Conservation (phyloP, 2,329 filamentous ascomycete genomes). For the Colletotrichum spaethianum region DNA sequence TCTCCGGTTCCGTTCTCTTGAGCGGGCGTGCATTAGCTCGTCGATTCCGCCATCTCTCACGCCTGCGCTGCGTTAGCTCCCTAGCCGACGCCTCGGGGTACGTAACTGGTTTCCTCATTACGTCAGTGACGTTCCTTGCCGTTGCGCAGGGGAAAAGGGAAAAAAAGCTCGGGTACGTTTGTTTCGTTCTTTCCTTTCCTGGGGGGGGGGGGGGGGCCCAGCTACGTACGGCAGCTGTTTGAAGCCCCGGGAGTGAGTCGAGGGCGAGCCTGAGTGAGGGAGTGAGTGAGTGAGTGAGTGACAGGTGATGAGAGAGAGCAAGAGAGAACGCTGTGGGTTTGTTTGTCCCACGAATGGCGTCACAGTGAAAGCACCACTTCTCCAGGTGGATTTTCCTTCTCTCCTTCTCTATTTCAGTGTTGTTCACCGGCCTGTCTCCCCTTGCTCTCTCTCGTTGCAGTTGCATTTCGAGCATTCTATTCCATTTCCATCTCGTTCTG, state of each 20-base stretch:
- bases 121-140: constrained; percentile 24
- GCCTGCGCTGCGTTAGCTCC: constrained; percentile 20
- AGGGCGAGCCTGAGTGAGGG: neutral
- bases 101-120: constrained; percentile 20
- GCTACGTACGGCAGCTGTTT: neutral
- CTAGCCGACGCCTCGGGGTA: constrained; percentile 31
- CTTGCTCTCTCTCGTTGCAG: constrained; percentile 14
- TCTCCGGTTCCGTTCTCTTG: constrained; percentile 30
- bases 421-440: neutral
- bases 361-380: constrained; percentile 5
- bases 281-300: neutral
- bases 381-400: neutral
- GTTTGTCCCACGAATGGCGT: constrained; percentile 19
- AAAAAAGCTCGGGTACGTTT: neutral
- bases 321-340: neutral
- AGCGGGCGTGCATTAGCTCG: constrained; percentile 31
- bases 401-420: neutral
- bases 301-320: neutral
- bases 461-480: neutral
- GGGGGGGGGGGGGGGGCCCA: no score
- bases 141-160: constrained; percentile 1
- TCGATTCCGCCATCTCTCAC: neutral
- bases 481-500: constrained; percentile 1
- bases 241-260: neutral
- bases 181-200: neutral